Percentiles rank a stretch among this genome's conserved stretches.
Conservation (phyloP, 2,329 filamentous ascomycete species). For the Fusarium sp. region DNA sequence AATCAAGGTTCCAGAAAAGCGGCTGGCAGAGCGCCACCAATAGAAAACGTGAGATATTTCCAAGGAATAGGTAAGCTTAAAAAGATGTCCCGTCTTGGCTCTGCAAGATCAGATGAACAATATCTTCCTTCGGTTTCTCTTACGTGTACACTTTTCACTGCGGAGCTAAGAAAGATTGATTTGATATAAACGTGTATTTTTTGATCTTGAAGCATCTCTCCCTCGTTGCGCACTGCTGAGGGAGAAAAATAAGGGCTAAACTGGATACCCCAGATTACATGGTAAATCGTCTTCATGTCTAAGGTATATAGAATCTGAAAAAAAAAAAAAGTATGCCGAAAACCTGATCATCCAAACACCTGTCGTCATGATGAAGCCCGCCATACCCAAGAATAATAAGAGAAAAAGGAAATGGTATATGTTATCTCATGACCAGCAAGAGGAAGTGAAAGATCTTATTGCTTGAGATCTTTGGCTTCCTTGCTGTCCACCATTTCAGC, state of each 20-base stretch:
- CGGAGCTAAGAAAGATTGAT: neutral
- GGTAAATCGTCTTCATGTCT: constrained; percentile 32
- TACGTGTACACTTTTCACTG: neutral
- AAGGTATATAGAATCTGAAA: constrained; percentile 26
- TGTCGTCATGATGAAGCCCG: constrained; percentile 25
- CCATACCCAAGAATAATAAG: constrained; percentile 21
- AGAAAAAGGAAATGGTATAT: constrained; percentile 19
- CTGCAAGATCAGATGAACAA: neutral
- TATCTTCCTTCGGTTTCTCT: neutral
- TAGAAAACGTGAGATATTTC: neutral
- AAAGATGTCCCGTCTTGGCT: neutral
- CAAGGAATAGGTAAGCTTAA: constrained; percentile 4
- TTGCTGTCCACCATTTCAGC: constrained; percentile 28
- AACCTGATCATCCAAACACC: constrained; percentile 27
- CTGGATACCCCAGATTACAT: constrained; percentile 24
- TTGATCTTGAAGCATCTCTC: constrained; percentile 6
- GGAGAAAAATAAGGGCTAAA: constrained; percentile 6
- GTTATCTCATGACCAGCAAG: neutral
- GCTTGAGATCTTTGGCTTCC: constrained; percentile 25
- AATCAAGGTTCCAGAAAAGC: neutral
- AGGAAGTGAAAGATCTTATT: neutral
- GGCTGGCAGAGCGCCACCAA: neutral
- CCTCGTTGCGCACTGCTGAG: constrained; percentile 29
- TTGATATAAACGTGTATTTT: constrained; percentile 8
- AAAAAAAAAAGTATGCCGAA: constrained; percentile 17